Evolutionary conservation across 2,329 filamentous ascomycete species (phyloP), one percentile per base, ranked within the genome.

Genomic region (Knufia fluminis): DNA sequence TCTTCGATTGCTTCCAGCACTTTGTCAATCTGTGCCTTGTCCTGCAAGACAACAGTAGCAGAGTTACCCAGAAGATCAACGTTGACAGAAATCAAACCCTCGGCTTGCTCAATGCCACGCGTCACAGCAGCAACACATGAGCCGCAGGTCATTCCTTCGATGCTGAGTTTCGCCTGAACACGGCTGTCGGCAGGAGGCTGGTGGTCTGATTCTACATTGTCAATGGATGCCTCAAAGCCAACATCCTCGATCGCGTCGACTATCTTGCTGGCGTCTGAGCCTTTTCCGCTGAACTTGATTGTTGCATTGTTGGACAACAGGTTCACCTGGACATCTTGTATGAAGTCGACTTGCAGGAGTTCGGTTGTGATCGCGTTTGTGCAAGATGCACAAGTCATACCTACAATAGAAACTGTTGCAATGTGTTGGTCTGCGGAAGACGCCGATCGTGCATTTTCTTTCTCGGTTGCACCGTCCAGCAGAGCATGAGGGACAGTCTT

Each of bases 301-400:
- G 71, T 74, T 3, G 80, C 84, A 56, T 79, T 85, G 64, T 86
- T 82, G 19, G 77, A 76, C 41, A 87, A 72, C 8, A 88, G 70
- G 56, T 80, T 85, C 58, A 88, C 77, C 1, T 69, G 69, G 35
- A 78, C 71, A 3, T 76, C 74, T 44, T 72, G 69, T 22, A 87
- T 69, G 70, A 76, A 83, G 3, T 76, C 71, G 19, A 73, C 65
- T 53, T 78, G 76, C 41, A 76, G 67, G 32, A 88, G 64, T 54
- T 77, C 76, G 4, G 74, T 67, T 10, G 76, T 80, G 56, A 88
- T 78, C 33, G 73, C 71, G 60, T 81, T 82, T 47, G 74, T 74
- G 59, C 85, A 89, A 10, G 82, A 75, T 12, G 80, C 78, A 61
- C 85, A 88, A 3, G 80, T 86, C 83, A 89, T 87, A 46, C 84